Base-by-base conservation (phyloP, 139 green algal genomes). In the Volvox africanus region DNA sequence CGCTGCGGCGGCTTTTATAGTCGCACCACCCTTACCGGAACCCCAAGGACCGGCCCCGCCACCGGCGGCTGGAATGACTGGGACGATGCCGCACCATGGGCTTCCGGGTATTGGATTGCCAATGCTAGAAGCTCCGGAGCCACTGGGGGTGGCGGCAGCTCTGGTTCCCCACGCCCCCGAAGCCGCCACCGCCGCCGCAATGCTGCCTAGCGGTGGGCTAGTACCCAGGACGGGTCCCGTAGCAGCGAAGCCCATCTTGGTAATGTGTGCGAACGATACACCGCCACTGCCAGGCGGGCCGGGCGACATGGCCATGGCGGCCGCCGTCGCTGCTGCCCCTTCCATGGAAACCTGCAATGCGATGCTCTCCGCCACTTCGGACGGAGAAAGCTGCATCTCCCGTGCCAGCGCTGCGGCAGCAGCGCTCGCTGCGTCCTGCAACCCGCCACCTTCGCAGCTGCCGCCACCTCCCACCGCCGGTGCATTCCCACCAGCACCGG, bases 171-270 rank as follows among this genome's bases (percentile, higher is more conserved):
- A 91, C 2, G 76, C 76, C 3, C 75, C 87, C 32, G 71, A n/a
- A 37, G 87, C 0, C 79, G 77, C 62, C 1, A 33, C 50, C 76
- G 55, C 73, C 36, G 44, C 87, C 21, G 62, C 87, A n/a, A 28
- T 62, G n/a, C 33, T 67, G 22, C 28, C 61, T 76, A 55, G 71
- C 69, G 91, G 78, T 67, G 86, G 80, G 73, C 85, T 90, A 35
- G 69, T 91, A 33, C 78, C 88, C 30, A 97, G 87, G 19, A 91
- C 90, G 12, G 96, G 96, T 0, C 96, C 96, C 0, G 95, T 96
- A 2, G 96, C 96, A 21, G 96, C 96, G 95, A 96, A 97, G 2
- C 96, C 96, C 76, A 97, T 89, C 32, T 91, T 86, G 0, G 96
- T 93, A 19, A 98, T 97, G 37, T 88, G 77, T 21, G 96, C 96